Conservation (phyloP, 2,329 filamentous ascomycete genomes). For the Calonectria pseudoreteaudii region DNA sequence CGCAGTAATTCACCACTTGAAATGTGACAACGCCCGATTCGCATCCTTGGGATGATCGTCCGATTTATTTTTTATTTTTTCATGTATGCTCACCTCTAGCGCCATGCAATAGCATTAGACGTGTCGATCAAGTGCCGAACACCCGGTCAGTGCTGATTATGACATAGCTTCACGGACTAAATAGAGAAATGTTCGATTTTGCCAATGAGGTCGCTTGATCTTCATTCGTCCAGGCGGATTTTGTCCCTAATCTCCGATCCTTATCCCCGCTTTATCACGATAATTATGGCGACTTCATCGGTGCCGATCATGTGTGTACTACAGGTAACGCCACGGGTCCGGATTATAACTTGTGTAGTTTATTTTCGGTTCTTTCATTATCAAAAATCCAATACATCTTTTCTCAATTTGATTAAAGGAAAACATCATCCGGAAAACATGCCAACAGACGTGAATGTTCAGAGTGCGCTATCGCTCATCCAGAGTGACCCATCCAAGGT, state of each 20-base stretch:
- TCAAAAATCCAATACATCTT: background rate
- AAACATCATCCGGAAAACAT: background rate
- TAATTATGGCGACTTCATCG: background rate
- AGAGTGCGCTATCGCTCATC: constrained; percentile 12
- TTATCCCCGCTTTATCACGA: constrained; percentile 5
- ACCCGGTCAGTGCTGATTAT: background rate
- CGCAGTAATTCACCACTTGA: background rate
- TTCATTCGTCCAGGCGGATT: background rate
- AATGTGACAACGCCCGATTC: background rate
- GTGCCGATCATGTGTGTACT: background rate
- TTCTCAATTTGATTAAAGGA: background rate
- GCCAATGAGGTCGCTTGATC: background rate
- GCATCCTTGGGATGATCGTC: background rate
- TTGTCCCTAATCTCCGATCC: constrained; percentile 13
- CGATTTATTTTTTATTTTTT: background rate
- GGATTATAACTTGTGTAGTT: background rate
- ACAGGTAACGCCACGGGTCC: background rate
- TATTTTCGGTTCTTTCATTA: background rate
- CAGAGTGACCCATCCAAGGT: constrained; percentile 29
- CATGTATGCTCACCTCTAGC: background rate
- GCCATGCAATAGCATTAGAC: background rate
- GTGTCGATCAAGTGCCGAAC: background rate
- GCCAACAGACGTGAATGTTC: constrained; percentile 5
- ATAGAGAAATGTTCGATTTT: background rate
- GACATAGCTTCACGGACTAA: background rate